Evolutionary conservation across 2,329 filamentous ascomycete species (phyloP).

Genomic region (Fusarium lateritium): DNA sequence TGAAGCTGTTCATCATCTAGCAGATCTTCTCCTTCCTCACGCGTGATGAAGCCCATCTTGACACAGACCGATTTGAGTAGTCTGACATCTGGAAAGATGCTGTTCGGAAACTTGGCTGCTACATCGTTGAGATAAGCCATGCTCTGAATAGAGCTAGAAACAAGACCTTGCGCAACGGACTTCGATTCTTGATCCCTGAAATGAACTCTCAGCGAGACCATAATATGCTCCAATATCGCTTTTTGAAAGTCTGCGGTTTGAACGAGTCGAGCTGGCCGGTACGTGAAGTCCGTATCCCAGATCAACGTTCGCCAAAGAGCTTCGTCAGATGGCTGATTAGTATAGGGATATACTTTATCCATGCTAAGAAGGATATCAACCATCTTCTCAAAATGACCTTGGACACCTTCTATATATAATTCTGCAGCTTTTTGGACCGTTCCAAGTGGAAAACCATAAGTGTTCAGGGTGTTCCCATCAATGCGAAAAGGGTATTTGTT

Average conservation of each 20-base stretch:
- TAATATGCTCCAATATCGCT: neutral
- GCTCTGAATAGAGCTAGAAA: fast-evolving
- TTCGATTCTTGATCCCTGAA: neutral
- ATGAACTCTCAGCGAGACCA: neutral
- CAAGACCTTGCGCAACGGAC: fast-evolving
- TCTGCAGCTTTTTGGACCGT: neutral
- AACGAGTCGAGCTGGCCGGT: neutral
- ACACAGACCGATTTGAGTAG: neutral
- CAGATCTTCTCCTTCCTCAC: fast-evolving
- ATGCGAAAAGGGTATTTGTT: neutral
- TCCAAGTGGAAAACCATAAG: neutral
- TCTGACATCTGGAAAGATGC: constrained; percentile 4
- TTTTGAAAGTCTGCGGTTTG: neutral
- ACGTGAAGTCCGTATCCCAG: neutral
- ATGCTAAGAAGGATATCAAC: neutral
- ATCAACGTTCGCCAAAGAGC: constrained; percentile 10
- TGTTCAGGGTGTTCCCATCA: fast-evolving
- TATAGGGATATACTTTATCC: neutral
- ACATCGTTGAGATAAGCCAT: neutral
- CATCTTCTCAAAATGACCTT: neutral
- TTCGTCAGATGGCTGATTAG: neutral
- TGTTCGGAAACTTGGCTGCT: neutral
- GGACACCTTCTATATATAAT: neutral
- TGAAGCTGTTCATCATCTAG: neutral
- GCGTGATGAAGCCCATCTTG: fast-evolving